Conservation (phyloP, 1,284 basidiomycete species). For the Irpex lacteus region DNA sequence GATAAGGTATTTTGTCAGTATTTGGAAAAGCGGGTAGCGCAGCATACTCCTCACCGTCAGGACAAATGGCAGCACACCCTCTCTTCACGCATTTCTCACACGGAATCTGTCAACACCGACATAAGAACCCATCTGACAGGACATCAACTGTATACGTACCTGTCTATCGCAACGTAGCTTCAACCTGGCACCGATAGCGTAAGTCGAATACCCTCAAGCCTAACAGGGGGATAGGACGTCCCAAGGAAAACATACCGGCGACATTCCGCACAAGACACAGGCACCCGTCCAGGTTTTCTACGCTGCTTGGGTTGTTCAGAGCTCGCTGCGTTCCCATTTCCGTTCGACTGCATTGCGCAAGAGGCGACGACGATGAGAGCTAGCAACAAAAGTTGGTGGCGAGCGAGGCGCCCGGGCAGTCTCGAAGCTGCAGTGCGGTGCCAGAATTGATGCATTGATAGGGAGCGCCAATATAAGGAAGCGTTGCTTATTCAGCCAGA, state of each 20-base stretch:
- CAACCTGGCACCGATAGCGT: slow-evolving; percentile 36
- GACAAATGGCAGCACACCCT: slow-evolving; percentile 69
- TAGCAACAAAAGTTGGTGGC: neutral
- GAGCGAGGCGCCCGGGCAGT: neutral
- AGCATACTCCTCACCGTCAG: slow-evolving; percentile 46
- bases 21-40: neutral
- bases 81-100: slow-evolving; percentile 70
- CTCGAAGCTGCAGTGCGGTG: neutral
- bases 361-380: neutral
- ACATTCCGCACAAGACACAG: slow-evolving; percentile 74
- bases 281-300: slow-evolving; percentile 46
- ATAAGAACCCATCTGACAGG: slow-evolving; percentile 3
- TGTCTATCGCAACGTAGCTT: slow-evolving; percentile 73
- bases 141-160: slow-evolving; percentile 30
- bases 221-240: slow-evolving; percentile 3
- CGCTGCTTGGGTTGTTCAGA: slow-evolving; percentile 21
- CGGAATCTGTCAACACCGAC: slow-evolving; percentile 44
- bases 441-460: neutral
- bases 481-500: neutral
- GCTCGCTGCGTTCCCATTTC: neutral
- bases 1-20: neutral
- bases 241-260: slow-evolving; percentile 39
- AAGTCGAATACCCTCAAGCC: neutral
- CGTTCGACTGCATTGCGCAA: neutral
- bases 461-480: neutral